phyloP scores from a whole-genome alignment of 371 early-diverging fungal genomes.

The Haplosporangium sp. region DNA sequence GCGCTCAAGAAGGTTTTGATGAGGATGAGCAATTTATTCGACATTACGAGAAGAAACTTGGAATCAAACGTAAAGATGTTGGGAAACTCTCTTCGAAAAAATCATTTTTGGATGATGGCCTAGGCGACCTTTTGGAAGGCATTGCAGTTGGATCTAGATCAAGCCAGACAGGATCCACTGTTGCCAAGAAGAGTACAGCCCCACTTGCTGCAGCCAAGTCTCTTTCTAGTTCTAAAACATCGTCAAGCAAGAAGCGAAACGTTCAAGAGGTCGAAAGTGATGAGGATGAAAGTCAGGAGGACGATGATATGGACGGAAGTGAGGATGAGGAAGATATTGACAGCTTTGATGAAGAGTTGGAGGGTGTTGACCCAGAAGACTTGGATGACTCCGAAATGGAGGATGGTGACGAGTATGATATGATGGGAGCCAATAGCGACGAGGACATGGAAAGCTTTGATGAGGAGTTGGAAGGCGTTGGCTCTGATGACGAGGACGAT shows the following conservation, averaged over 20 bases:
- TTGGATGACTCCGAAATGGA: constrained; percentile 34
- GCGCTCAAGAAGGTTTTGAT: constrained; percentile 60
- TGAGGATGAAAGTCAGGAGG: constrained; percentile 15
- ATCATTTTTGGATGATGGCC: constrained; percentile 71
- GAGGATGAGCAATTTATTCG: constrained; percentile 83
- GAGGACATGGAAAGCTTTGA: constrained; percentile 49
- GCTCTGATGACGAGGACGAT: constrained; percentile 14
- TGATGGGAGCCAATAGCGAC: constrained; percentile 13
- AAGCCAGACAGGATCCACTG: constrained; percentile 18
- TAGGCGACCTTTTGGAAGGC: constrained; percentile 61
- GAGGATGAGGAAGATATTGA: constrained; percentile 25
- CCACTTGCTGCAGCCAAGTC: constrained; percentile 1
- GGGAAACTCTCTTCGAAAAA: constrained; percentile 59
- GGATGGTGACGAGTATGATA: constrained; percentile 22
- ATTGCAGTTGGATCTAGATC: constrained; percentile 59
- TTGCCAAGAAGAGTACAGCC: constrained; percentile 14
- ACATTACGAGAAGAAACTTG: constrained; percentile 83
- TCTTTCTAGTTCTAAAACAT: background rate
- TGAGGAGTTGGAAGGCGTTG: constrained; percentile 38
- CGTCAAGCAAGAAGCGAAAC: constrained; percentile 31
- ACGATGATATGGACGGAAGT: constrained; percentile 7
- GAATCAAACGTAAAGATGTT: constrained; percentile 72
- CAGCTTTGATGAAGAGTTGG: constrained; percentile 49
- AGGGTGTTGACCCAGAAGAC: constrained; percentile 46
- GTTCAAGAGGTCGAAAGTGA: constrained; percentile 24